A percentile compares a stretch with the other conserved stretches of the same genome.
Evolutionary conservation across 1,139 yeast genomes (phyloP).

Genomic region (Zygosaccharomyces pseudobailii): DNA sequence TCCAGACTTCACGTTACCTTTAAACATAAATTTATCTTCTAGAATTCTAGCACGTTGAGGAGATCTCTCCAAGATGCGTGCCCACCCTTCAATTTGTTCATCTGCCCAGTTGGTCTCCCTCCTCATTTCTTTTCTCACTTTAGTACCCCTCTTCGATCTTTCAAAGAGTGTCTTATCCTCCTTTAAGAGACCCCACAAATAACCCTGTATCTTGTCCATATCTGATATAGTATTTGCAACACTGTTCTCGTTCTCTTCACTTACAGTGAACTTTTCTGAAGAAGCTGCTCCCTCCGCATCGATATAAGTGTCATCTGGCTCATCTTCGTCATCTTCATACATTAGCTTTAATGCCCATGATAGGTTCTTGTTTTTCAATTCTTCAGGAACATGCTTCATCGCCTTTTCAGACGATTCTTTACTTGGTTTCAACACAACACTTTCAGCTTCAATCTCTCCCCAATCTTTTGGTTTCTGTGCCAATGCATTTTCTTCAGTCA

Average conservation of each 20-base stretch:
- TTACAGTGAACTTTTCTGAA: conserved; percentile 8
- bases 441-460: conserved; percentile 8
- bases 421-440: conserved; percentile 5
- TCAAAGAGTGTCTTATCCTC: conserved; percentile 50
- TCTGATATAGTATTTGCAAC: conserved; percentile 20
- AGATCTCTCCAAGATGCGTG: conserved; percentile 61
- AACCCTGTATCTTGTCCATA: conserved; percentile 43
- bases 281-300: conserved; percentile 50
- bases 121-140: conserved; percentile 49
- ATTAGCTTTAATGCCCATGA: conserved; percentile 60
- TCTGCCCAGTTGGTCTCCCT: conserved; percentile 65
- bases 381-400: conserved; percentile 39
- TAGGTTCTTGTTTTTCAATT: conserved; percentile 51
- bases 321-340: conserved; percentile 66
- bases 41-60: conserved; percentile 56
- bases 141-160: conserved; percentile 47
- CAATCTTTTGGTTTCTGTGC: conserved; percentile 4
- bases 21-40: conserved; percentile 58
- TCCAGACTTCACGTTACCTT: conserved; percentile 35
- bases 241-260: conserved; percentile 9
- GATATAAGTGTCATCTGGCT: conserved; percentile 70
- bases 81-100: conserved; percentile 94
- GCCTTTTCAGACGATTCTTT: conserved; percentile 15
- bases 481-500: conserved; percentile 13
- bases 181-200: conserved; percentile 55